Evolutionary conservation across 768 basidiomycete genomes (phyloP), one percentile per base, ranked within the genome.

Genomic region (Serpula lacrymans): DNA sequence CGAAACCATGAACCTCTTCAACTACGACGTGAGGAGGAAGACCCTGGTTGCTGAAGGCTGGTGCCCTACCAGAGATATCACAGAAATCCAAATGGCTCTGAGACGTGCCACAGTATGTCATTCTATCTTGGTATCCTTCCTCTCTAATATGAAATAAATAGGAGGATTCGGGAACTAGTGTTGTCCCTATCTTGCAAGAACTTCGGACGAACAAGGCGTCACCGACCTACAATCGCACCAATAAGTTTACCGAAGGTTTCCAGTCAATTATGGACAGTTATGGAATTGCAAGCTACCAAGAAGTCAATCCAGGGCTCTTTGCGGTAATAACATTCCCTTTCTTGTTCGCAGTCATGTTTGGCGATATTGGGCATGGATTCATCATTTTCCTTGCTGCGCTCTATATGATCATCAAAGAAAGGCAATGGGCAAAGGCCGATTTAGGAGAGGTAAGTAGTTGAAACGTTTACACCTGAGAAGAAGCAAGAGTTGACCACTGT

Each of bases 341-440:
- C 80, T 66, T 99, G 50, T 99, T 98, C 54, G 95, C 92, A 4
- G 90, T 99, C 68, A 99, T 99, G 96, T 99, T 99, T 59, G 96
- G 96, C 54, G 96, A 99, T 64, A 88, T 98, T 56, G 96, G 96
- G 3, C 96, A 99, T 65, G 96, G 92, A 22, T 69, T 79, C 45
- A 81, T 98, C 55, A 86, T 89, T 52, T 74, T 87, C 48, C 55
- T 75, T 29, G 79, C 83, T 13, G 95, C 90, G 3, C 42, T 83
- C 2, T 81, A 77, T 43, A 92, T 98, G 89, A 91, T 97, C 57
- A 41, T 85, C 40, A 70, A 76, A n/a, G 96, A 99, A 67, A 80
- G 75, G 63, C 82, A 77, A 55, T 73, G 91, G 57, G 82, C 75
- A 4, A 88, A 82, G 57, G 65, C 65, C 13, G 81, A 83, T 48